Percentiles rank a stretch among this genome's conserved stretches.
Evolutionary conservation across 306 rosid genomes (phyloP).

Genomic region (Gynostemma pentaphyllum): DNA sequence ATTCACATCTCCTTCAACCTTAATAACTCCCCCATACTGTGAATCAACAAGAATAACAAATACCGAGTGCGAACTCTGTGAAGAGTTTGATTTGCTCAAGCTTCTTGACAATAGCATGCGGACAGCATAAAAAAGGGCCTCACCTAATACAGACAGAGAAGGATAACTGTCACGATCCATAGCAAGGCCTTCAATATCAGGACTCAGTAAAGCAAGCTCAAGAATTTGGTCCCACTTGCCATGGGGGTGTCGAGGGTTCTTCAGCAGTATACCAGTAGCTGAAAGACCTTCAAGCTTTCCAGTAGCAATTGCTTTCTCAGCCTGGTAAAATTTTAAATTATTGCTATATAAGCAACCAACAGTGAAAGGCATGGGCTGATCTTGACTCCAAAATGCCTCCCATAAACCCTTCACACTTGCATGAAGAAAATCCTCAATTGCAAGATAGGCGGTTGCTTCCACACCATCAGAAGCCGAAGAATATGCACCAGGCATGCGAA

Average conservation of each 20-base stretch:
- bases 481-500: slow-evolving; percentile 83
- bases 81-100: slow-evolving; percentile 56
- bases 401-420: slow-evolving; percentile 87
- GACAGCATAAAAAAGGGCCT: slow-evolving; percentile 78
- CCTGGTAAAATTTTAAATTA: slow-evolving; percentile 79
- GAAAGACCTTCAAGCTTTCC: slow-evolving; percentile 82
- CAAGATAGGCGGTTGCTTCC: slow-evolving; percentile 87
- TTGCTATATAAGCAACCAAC: slow-evolving; percentile 61
- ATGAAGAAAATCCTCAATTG: slow-evolving; percentile 87
- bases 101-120: slow-evolving; percentile 78
- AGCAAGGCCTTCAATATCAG: slow-evolving; percentile 53
- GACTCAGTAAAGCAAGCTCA: slow-evolving; percentile 70
- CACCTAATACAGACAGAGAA: slow-evolving; percentile 55
- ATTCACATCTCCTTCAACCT: slow-evolving; percentile 90
- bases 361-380: slow-evolving; percentile 83
- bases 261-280: slow-evolving; percentile 69
- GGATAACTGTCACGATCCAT: slow-evolving; percentile 45
- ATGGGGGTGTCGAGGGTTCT: slow-evolving; percentile 76
- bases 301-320: slow-evolving; percentile 74
- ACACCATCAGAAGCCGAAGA: slow-evolving; percentile 78
- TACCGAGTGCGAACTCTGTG: slow-evolving; percentile 45
- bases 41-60: slow-evolving; percentile 82
- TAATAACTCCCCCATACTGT: slow-evolving; percentile 84
- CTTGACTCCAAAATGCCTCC: slow-evolving; percentile 96
- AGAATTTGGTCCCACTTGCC: slow-evolving; percentile 92